Evolutionary conservation across 345 rosid species (phyloP), one percentile per base, ranked within the genome.

Genomic region (Linum tenue): DNA sequence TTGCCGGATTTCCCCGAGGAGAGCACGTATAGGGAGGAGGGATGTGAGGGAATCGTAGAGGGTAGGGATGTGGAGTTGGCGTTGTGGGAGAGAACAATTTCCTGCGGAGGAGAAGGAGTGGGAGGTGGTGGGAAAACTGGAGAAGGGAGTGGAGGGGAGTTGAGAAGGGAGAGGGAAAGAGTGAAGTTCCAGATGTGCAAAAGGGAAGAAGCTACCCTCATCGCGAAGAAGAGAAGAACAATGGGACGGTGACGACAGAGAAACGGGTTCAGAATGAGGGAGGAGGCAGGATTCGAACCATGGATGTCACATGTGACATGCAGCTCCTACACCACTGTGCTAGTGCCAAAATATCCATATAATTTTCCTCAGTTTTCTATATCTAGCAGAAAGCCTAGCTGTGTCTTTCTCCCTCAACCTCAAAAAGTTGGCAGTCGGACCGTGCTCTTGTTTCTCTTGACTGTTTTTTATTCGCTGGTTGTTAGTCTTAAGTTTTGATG

Each of bases 1-100:
- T 38, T 78, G 66, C 82, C 82, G 1, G 63, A 43, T 9, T 70
- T 78, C 60, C 82, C 82, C 3, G 79, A 78, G 5, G 60, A 40
- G 69, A 41, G 11, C 17, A 63, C 59, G 3, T 73, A n/a, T 50
- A 56, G 22, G 39, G 42, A 50, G 16, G 57, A 64, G 6, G 56
- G 55, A 12, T 5, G 39, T 35, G 37, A 44, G 7, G 38, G 16
- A 5, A 56, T 5, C 53, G 55, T 55, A 37, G 8, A 22, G 22
- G 14, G 42, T 1, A 38, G 15, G 50, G 31, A 22, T 22, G 31
- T 22, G 31, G 35, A 48, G n/a, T 8, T 55, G 36, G 64, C 9
- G 7, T 39, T 75, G 61, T 73, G 82, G 82, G 82, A 75, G 63
- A 65, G 66, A 7, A 44, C 71, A 4, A 66, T 41, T 31, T 38